Base-by-base conservation (phyloP, 768 basidiomycete genomes). In the Trametes villosa region DNA sequence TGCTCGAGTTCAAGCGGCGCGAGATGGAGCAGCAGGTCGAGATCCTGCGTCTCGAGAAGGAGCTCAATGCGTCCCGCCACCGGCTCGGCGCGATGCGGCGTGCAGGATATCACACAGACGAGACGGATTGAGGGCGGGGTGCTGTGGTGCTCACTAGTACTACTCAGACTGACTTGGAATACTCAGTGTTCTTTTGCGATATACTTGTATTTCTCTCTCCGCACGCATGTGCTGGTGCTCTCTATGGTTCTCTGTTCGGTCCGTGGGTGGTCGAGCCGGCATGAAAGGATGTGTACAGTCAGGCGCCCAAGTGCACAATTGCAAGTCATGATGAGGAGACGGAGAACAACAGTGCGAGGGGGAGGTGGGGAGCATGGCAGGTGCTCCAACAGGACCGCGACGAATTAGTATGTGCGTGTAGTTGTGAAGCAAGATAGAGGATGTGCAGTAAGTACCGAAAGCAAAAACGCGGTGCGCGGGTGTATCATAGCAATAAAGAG, bases 1-100 rank as follows among this genome's bases (percentile, higher is more conserved):
- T 81, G 42, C 81, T 97, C 70, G 96, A 99, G 76, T 98, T 96
- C 85, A 98, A 98, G 83, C 91, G 86, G 70, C 83, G 89, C 49
- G 96, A 98, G 83, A 98, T 99, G 95, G 97, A 98, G 77, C 94
- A 96, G 70, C 96, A 98, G 75, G 97, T 98, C n/a, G 92, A 96
- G 73, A 97, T 99, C 66, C 79, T 99, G 66, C 95, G 89, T 72
- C 75, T 98, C 68, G 97, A 98, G 80, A 97, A 97, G 78, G 95
- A 98, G 0, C 79, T 99, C 36, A 91, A 91, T 22, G 95, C 87
- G 45, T 91, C 92, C 20, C 84, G 92, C 62, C 89, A 91, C 73
- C 83, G 84, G 63, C 75, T 94, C 57, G 92, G 92, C 29, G 86
- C 85, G 20, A 94, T 94, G 92, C 83, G 92, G 67, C 83, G 92